Base-by-base conservation (phyloP, 345 rosid genomes). In the Aegle marmelos region DNA sequence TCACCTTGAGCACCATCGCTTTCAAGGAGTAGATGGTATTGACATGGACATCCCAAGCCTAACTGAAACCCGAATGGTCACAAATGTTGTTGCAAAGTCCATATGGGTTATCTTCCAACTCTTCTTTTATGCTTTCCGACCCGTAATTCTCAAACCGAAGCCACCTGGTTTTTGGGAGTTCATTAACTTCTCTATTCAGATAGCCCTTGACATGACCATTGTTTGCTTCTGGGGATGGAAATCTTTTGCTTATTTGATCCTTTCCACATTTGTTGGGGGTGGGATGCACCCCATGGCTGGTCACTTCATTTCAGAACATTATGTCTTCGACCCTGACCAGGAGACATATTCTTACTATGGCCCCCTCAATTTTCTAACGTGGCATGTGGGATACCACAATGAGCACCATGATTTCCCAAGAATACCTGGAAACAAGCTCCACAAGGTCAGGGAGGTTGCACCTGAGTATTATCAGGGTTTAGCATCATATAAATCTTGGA, bases 391-490 rank as follows among this genome's bases (percentile, higher is more conserved):
- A 0, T 92, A 89, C 86, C 98, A 95, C 83, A 95, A 93, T 28
- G 98, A 95, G 83, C 98, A 93, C 78, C 97, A 95, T 72, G 99
- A 95, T 79, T 93, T 93, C 86, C 96, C 96, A 0, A 91, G 98
- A 87, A 95, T 92, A 65, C 87, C 98, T 0, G 97, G 98, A 57
- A 82, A 24, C 84, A 95, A 88, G 87, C 91, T 95, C 63, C 88
- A 92, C 78, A 87, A 85, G 89, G 94, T 95, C 81, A 93, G 88
- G 85, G 91, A 93, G 84, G 87, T 93, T 73, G 94, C 97, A n/a
- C 89, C 94, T 0, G 98, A 92, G 79, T 92, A 92, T 67, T 92
- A 93, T 19, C 83, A 93, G 56, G 84, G 83, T 11, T 86, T 91
- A 30, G 87, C 88, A 1, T 86, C 92, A 0, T 88, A 93, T 63